phyloP scores from a whole-genome alignment of 2,329 filamentous ascomycete species.

The Trichoderma sp. region DNA sequence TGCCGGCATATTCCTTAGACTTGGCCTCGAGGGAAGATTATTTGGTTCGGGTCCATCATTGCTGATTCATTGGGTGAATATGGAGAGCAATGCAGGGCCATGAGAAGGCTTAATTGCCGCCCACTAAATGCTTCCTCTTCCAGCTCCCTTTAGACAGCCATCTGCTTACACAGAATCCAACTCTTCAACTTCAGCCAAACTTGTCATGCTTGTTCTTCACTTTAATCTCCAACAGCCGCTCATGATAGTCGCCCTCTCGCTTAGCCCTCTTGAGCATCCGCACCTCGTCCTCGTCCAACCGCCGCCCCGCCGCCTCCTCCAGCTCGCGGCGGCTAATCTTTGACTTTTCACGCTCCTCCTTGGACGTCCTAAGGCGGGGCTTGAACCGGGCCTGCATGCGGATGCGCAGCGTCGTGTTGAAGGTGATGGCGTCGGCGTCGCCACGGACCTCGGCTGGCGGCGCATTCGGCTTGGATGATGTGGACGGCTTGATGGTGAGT shows the following conservation, averaged over 20 bases:
- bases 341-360: constrained; percentile 78
- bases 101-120: not conserved
- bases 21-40: not conserved
- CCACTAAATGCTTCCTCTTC: not conserved
- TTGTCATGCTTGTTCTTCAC: constrained; percentile 94
- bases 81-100: not conserved
- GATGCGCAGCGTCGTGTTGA: constrained; percentile 72
- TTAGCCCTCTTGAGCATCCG: constrained; percentile 77
- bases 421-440: constrained; percentile 66
- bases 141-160: not conserved
- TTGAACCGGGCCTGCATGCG: constrained; percentile 97
- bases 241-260: constrained; percentile 85
- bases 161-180: not conserved
- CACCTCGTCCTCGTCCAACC: constrained; percentile 82
- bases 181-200: constrained; percentile 42
- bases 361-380: constrained; percentile 72
- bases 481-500: constrained; percentile 58
- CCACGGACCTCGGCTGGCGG: constrained; percentile 66
- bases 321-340: constrained; percentile 85
- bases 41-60: not conserved
- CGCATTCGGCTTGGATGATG: constrained; percentile 47
- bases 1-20: not conserved
- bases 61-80: not conserved
- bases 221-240: constrained; percentile 79
- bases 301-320: constrained; percentile 74